Evolutionary conservation across 768 basidiomycete genomes (phyloP).

Genomic region (Sarcodon aspratus): DNA sequence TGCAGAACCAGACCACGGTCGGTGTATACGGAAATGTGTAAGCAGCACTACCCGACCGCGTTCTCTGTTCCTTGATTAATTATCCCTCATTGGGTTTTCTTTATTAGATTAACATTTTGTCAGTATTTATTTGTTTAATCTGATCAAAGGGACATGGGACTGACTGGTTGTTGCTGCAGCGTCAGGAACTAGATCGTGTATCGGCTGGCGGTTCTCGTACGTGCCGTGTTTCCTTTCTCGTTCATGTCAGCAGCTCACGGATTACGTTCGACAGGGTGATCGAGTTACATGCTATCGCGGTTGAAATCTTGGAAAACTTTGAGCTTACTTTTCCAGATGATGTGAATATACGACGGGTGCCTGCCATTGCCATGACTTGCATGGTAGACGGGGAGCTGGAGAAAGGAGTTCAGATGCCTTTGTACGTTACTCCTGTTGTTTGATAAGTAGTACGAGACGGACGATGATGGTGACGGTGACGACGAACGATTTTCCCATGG

Average conservation of each 20-base stretch:
- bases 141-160: not conserved
- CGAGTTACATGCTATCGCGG: not conserved
- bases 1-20: constrained; percentile 8
- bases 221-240: constrained; percentile 3
- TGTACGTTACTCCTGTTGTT: too few species aligned
- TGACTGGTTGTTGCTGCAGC: not conserved
- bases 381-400: not conserved
- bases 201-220: constrained; percentile 20
- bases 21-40: constrained; percentile 12
- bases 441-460: too few species aligned
- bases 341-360: not conserved
- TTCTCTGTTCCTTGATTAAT: constrained; percentile 1
- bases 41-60: not conserved
- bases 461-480: too few species aligned
- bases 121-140: not conserved
- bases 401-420: not conserved
- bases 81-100: not conserved
- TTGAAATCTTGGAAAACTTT: constrained; percentile 35
- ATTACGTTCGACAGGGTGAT: not conserved
- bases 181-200: not conserved
- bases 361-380: not conserved
- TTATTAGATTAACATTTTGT: constrained; percentile 6
- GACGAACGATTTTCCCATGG: too few species aligned
- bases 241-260: too few species aligned
- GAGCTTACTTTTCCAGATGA: not conserved